Conservation (phyloP, 2,329 filamentous ascomycete genomes). For the Cladosporium sp. region DNA sequence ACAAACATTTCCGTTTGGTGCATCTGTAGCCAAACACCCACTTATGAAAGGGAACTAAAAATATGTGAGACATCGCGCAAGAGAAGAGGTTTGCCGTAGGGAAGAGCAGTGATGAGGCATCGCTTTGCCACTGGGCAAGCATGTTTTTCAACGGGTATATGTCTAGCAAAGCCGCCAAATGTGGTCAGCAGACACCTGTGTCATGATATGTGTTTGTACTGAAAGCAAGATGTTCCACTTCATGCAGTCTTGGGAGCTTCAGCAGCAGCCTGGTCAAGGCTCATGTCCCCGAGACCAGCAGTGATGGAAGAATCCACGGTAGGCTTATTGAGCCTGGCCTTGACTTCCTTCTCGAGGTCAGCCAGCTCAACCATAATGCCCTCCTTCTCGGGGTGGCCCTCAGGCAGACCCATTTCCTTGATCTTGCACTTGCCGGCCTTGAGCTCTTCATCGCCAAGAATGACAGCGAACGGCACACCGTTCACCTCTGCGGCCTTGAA, state of each 20-base stretch:
- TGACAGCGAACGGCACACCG: conserved; percentile 78
- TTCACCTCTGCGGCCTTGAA: conserved; percentile 84
- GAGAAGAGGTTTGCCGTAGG: not conserved
- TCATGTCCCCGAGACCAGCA: conserved; percentile 21
- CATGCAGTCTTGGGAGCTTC: conserved; percentile 17
- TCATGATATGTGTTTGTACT: not conserved
- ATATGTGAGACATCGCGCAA: not conserved
- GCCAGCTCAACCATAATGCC: conserved; percentile 68
- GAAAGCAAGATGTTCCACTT: conserved; percentile 1
- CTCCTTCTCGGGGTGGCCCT: conserved; percentile 86
- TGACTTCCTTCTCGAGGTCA: conserved; percentile 62
- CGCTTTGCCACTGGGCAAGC: not conserved
- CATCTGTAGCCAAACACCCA: not conserved
- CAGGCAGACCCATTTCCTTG: conserved; percentile 75
- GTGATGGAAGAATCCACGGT: conserved; percentile 14
- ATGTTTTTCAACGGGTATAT: conserved; percentile 10
- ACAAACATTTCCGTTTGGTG: not conserved
- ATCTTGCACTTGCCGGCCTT: conserved; percentile 78
- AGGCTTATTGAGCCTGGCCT: conserved; percentile 39
- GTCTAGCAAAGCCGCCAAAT: not conserved
- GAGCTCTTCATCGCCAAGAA: conserved; percentile 87
- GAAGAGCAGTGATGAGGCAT: not conserved
- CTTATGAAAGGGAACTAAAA: not conserved
- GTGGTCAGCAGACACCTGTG: conserved; percentile 3
- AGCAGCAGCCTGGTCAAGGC: conserved; percentile 21